phyloP scores from a whole-genome alignment of 179 eudicot species.

The Silene vulgaris region DNA sequence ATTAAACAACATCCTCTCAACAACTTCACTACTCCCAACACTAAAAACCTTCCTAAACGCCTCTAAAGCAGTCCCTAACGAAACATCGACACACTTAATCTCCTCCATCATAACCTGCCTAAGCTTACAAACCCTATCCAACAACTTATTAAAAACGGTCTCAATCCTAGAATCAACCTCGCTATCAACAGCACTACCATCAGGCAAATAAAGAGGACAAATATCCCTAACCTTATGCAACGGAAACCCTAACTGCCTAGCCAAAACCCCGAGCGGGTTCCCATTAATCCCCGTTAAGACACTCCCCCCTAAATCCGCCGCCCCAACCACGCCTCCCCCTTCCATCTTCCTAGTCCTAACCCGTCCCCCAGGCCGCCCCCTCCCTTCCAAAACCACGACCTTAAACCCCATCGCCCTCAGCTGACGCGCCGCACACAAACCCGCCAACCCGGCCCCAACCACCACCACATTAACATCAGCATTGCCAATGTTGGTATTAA shows the following conservation, averaged over 20 bases:
- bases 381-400: conserved; percentile 74
- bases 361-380: conserved; percentile 76
- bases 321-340: conserved; percentile 35
- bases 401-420: conserved; percentile 67
- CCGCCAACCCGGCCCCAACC: conserved; percentile 81
- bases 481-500: no score
- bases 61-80: conserved; percentile 77
- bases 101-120: conserved; percentile 89
- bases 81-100: conserved; percentile 68
- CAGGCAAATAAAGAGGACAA: conserved; percentile 83
- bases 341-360: conserved; percentile 63
- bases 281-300: conserved; percentile 93
- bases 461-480: conserved; percentile 44
- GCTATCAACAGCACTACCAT: conserved; percentile 64
- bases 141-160: conserved; percentile 64
- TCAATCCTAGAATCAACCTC: conserved; percentile 72
- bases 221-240: conserved; percentile 92
- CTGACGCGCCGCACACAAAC: conserved; percentile 75
- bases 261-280: conserved; percentile 86
- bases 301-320: conserved; percentile 92
- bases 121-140: conserved; percentile 94
- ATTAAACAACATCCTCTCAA: conserved; percentile 79
- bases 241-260: conserved; percentile 74
- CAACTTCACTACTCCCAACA: conserved; percentile 62
- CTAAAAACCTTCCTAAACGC: conserved; percentile 62